Evolutionary conservation across 768 basidiomycete genomes (phyloP), one percentile per base, ranked within the genome.

Genomic region (Leccinum subgranulosum): DNA sequence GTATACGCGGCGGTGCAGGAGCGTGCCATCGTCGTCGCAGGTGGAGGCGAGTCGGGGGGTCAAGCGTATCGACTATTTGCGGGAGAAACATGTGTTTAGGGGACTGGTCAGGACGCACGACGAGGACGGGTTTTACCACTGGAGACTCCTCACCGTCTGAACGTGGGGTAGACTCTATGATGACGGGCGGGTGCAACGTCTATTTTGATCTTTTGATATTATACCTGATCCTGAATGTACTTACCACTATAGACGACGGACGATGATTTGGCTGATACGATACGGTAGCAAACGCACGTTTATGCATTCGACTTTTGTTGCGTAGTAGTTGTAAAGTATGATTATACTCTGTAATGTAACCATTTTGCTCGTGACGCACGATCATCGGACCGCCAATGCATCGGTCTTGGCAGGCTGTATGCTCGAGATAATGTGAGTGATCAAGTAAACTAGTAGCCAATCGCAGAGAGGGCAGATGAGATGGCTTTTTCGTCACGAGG

Each of bases 1-100:
- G 10, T 76, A 76, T 56, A 77, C 74, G 21, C 70, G 72, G 51
- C 60, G 76, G 54, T 74, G 63, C 61, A 59, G 60, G 34, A 72
- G 66, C 23, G 71, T 54, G 15, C 69, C 74, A 9, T 70, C 68
- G 1, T 60, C 59, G 3, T 71, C 72, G 21, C 59, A 72, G 47
- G 60, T 68, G 43, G 75, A 75, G 57, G 70, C 74, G 27, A 70
- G 66, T 34, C 68, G 68, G 47, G 77, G 77, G 1, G 77, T 79
- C 45, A 76, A 72, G 46, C 63, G 74, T 6, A 62, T 79, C 21
- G 77, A 79, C 61, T 79, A 76, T 45, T 46, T 79, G 29, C 52
- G 58, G 47, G 74, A 73, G 0, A 68, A 56, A 61, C 71, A 67
- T 58, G 51, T 69, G 48, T 79, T 79, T 65, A 72, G 63, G 51